Evolutionary conservation across 345 rosid species (phyloP).

Genomic region (Melaleuca quinquenervia): DNA sequence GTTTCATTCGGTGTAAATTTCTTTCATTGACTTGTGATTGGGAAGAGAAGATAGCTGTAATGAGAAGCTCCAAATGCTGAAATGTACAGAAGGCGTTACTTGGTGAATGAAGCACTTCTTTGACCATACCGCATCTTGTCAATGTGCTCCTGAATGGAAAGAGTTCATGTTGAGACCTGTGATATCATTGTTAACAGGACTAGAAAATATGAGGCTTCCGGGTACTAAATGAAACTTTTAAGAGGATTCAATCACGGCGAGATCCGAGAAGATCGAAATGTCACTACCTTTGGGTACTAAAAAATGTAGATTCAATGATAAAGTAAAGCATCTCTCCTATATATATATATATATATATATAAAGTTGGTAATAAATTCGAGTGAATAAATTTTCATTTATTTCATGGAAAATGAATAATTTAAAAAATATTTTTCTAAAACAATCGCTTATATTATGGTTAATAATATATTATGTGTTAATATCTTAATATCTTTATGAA

Average conservation of each 20-base stretch:
- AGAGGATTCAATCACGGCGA: neutral
- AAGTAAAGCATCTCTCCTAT: too few relatives aligned
- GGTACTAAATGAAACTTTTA: neutral
- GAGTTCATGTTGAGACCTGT: neutral
- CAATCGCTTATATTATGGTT: too few relatives aligned
- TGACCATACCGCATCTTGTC: neutral
- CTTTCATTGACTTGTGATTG: neutral
- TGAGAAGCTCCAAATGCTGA: neutral
- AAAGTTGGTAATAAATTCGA: too few relatives aligned
- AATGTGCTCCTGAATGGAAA: neutral
- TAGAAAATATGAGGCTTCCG: neutral
- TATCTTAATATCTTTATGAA: too few relatives aligned
- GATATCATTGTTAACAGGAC: neutral
- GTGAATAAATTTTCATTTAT: too few relatives aligned
- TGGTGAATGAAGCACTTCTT: neutral
- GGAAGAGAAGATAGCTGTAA: neutral
- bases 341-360: too few relatives aligned
- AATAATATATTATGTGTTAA: too few relatives aligned
- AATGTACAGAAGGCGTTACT: slow-evolving; percentile 6
- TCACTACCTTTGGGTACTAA: rapidly evolving
- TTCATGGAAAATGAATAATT: too few relatives aligned
- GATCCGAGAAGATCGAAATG: neutral
- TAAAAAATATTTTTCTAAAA: too few relatives aligned
- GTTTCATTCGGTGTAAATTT: slow-evolving; percentile 5
- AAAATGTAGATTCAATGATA: too few relatives aligned